These are phyloP conservation scores for Penicillium roqueforti DNA, from an alignment of 495 filamentous ascomycete genomes.

Conservation along the genomic window DNA sequence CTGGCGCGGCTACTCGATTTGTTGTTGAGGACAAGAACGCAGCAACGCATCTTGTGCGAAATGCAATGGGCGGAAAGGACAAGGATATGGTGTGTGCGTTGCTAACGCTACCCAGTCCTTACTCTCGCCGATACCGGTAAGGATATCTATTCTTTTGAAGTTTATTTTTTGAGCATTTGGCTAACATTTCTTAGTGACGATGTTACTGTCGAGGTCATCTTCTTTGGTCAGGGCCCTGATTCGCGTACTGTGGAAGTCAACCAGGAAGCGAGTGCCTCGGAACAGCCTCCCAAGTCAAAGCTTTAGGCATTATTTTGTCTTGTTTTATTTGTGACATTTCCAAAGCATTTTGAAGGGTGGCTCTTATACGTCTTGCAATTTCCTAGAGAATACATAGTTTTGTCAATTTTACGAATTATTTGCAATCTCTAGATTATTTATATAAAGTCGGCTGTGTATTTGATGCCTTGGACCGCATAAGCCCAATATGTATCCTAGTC, in stretches of 20 bases:
- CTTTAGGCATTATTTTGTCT: conserved; percentile 32
- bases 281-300: conserved; percentile 53
- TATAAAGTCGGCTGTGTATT: not conserved
- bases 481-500: no score
- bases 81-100: conserved; percentile 92
- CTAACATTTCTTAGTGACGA: conserved; percentile 62
- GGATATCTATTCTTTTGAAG: no score
- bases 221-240: conserved; percentile 81
- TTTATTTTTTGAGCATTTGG: not conserved
- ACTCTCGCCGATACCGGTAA: conserved; percentile 84
- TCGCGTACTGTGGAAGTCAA: conserved; percentile 76
- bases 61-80: conserved; percentile 92
- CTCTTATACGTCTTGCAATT: not conserved
- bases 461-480: not conserved
- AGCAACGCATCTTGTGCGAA: conserved; percentile 91
- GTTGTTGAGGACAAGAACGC: conserved; percentile 95
- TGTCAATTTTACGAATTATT: not conserved
- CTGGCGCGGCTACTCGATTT: conserved; percentile 69
- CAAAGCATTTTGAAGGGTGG: not conserved
- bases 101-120: conserved; percentile 86
- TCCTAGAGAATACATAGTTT: not conserved
- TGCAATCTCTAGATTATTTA: not conserved
- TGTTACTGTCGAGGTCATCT: conserved; percentile 96
- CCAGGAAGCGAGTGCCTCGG: conserved; percentile 72
- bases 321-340: not conserved